Conservation (phyloP, 2,329 filamentous ascomycete genomes). For the Cladosporium sp. region DNA sequence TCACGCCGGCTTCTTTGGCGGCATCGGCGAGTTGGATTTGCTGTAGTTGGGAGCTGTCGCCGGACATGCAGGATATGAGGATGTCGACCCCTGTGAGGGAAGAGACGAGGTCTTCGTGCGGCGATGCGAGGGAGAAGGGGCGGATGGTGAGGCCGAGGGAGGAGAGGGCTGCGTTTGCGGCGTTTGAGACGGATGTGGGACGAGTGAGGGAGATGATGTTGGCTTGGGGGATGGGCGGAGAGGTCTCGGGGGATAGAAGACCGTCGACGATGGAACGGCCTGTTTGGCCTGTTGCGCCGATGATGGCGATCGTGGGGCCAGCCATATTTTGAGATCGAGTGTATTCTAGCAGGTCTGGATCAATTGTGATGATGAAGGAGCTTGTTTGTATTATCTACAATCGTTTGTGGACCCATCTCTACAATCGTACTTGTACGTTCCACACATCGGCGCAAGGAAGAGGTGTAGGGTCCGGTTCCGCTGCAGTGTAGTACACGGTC, state of each 20-base stretch:
- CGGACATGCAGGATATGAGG: conserved; percentile 36
- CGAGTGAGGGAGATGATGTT: conserved; percentile 54
- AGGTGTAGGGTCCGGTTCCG: neutral
- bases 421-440: neutral
- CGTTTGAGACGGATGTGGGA: conserved; percentile 48
- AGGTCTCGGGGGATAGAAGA: conserved; percentile 33
- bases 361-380: neutral
- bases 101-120: conserved; percentile 46
- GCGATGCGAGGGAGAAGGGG: conserved; percentile 46
- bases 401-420: neutral
- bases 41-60: conserved; percentile 28
- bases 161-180: conserved; percentile 45
- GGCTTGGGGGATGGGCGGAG: neutral
- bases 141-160: conserved; percentile 49
- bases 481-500: neutral
- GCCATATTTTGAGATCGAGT: conserved; percentile 16
- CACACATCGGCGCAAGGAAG: neutral
- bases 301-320: conserved; percentile 23
- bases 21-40: conserved; percentile 61
- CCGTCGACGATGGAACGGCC: conserved; percentile 45
- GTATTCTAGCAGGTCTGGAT: neutral
- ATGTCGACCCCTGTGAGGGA: conserved; percentile 44
- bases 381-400: neutral
- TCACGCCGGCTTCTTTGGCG: conserved; percentile 60
- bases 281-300: conserved; percentile 49